These are phyloP conservation scores for Trichoderma cornu-damae DNA, from an alignment of 2,329 filamentous ascomycete species.

Conservation along the genomic window DNA sequence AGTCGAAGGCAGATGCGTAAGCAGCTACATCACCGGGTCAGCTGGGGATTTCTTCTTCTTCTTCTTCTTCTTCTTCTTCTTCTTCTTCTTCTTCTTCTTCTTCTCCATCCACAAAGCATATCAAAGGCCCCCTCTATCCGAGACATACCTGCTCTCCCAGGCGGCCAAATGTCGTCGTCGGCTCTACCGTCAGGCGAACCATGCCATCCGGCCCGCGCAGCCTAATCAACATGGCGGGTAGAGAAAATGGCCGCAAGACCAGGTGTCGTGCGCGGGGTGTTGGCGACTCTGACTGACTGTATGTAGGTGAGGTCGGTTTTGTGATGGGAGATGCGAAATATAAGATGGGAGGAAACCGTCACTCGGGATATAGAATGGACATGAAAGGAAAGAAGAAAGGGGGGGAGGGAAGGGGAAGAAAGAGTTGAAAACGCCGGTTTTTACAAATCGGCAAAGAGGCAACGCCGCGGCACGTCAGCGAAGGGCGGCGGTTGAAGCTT, in stretches of 20 bases:
- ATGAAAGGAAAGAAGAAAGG: background rate
- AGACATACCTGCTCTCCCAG: slow-evolving; percentile 47
- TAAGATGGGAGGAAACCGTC: background rate
- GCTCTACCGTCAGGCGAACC: slow-evolving; percentile 75
- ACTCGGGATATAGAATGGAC: background rate
- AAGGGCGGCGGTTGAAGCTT: slow-evolving; percentile 10
- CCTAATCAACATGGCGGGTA: slow-evolving; percentile 68
- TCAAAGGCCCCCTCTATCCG: background rate
- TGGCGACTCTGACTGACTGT: background rate
- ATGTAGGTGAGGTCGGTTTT: background rate
- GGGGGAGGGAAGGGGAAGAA: background rate
- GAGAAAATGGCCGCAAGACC: background rate
- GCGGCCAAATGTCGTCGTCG: slow-evolving; percentile 65
- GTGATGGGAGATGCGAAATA: background rate
- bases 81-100: too few species aligned
- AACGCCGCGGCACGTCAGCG: background rate
- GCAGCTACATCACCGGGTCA: slow-evolving; percentile 46
- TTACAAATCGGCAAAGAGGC: background rate
- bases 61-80: too few species aligned
- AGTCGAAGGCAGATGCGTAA: slow-evolving; percentile 55
- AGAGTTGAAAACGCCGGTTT: background rate
- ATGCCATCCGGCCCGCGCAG: slow-evolving; percentile 91
- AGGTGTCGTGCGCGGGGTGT: background rate
- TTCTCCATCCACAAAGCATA: background rate
- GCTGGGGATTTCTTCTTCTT: too few species aligned